A percentile compares a stretch with the other conserved stretches of the same genome.
Conservation (phyloP, 352 stramenopile genomes). For the Globisporangium echinulatum region DNA sequence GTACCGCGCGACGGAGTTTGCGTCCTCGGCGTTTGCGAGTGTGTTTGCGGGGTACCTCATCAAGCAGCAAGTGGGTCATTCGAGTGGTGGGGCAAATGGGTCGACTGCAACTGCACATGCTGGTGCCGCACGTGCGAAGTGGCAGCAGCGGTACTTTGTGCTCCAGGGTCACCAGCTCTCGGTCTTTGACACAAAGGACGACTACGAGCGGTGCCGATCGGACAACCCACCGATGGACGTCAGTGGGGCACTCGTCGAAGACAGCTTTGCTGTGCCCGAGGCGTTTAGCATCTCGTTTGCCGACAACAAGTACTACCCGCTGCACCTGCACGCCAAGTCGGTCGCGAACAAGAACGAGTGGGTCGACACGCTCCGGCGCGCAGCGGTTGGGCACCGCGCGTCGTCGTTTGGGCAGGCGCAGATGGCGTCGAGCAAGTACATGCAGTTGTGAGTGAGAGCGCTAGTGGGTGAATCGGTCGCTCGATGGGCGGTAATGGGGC, state of each 20-base stretch:
- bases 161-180: slow-evolving; percentile 69
- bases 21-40: slow-evolving; percentile 56
- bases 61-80: slow-evolving; percentile 57
- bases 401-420: slow-evolving; percentile 12
- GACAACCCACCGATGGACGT: slow-evolving; percentile 81
- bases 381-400: slow-evolving; percentile 20
- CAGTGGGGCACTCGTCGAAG: slow-evolving; percentile 64
- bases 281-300: slow-evolving; percentile 78
- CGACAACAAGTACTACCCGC: slow-evolving; percentile 73
- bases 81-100: too few relatives aligned
- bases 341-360: slow-evolving; percentile 71
- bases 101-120: too few relatives aligned
- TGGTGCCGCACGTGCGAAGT: slow-evolving; percentile 25
- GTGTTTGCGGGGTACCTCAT: slow-evolving; percentile 81
- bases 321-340: slow-evolving; percentile 80
- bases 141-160: slow-evolving; percentile 86
- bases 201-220: slow-evolving; percentile 76
- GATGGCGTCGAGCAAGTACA: slow-evolving; percentile 23
- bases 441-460: slow-evolving; percentile 22
- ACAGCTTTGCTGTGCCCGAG: slow-evolving; percentile 71
- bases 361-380: slow-evolving; percentile 67
- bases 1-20: slow-evolving; percentile 81
- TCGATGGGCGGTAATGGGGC: too few relatives aligned
- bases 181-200: slow-evolving; percentile 84
- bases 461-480: background rate